phyloP scores from a whole-genome alignment of 2,329 filamentous ascomycete species.

The Albifimbria verrucaria region DNA sequence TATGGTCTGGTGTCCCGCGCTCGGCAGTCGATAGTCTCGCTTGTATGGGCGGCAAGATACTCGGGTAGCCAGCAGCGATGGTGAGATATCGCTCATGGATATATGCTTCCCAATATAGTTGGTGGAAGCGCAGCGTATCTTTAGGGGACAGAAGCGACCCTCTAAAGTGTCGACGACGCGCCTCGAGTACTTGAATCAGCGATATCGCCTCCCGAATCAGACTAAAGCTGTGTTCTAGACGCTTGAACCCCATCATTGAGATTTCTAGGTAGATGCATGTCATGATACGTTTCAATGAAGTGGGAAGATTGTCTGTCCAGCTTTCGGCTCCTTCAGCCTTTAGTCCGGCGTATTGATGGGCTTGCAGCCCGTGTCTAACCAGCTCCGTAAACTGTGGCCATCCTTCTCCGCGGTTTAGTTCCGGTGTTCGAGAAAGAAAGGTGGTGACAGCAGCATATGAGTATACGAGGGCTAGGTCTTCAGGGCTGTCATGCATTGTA shows the following conservation, averaged over 20 bases:
- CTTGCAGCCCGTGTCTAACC: conserved; percentile 13
- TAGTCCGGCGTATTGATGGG: conserved; percentile 21
- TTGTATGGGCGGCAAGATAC: conserved; percentile 29
- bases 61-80: conserved; percentile 44
- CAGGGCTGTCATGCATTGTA: conserved; percentile 15
- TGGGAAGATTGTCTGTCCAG: conserved; percentile 31
- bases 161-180: conserved; percentile 33
- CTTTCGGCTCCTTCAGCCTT: conserved; percentile 28
- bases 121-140: conserved; percentile 15
- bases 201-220: conserved; percentile 46
- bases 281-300: conserved; percentile 43
- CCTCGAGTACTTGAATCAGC: conserved; percentile 39
- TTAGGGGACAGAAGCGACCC: conserved; percentile 9
- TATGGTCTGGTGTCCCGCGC: conserved; percentile 28
- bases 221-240: conserved; percentile 43
- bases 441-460: conserved; percentile 18
- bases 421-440: conserved; percentile 15
- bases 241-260: conserved; percentile 43
- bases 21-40: conserved; percentile 27
- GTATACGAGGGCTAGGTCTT: conserved; percentile 16
- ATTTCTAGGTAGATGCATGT: conserved; percentile 50
- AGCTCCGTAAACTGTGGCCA: neutral
- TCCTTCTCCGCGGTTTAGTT: neutral
- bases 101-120: conserved; percentile 52
- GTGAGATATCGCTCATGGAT: conserved; percentile 56